Evolutionary conservation across 2,329 filamentous ascomycete species (phyloP), one percentile per base, ranked within the genome.

Genomic region (Chrysoporthe austroafricana): DNA sequence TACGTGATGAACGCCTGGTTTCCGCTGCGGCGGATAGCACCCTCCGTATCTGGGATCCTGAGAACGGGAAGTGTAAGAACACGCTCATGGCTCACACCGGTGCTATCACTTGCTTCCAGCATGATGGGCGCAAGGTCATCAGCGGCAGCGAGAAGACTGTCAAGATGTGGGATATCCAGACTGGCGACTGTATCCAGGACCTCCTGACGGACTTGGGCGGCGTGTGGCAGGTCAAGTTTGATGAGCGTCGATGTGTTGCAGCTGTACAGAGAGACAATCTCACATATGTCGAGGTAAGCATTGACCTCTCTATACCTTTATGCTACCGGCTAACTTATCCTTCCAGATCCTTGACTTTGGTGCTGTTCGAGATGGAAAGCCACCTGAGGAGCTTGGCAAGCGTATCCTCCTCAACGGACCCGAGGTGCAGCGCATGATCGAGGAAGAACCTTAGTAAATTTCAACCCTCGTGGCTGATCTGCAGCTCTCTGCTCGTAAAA

Each of bases 201-300:
- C 86, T 99, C 54, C 84, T 99, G 74, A 97, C 93, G 16, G 94
- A 97, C 75, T 85, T 99, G 46, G 95, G 91, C 72, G 94, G 95
- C n/a, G 96, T 99, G 8, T 99, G 96, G 96, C 96, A 99, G 81
- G 96, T 99, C 74, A 96, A 96, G 75, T 99, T 99, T 80, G 94
- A 99, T 75, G 93, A 96, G 76, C 87, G 96, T 72, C 88, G 95
- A 77, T 99, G 96, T 77, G 96, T 99, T 67, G 96, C 96, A 69
- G 96, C 96, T 57, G 96, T 99, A 66, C 96, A 99, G 83, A 88
- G 96, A 66, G 93, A 97, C 72, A 90, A 89, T 74, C 81, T 97
- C 74, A 99, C 96, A 26, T 99, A 97, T 78, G 94, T 99, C 68
- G 96, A 99, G 88, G 96, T 97, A 78, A 82, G 89, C 48, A 48